These are phyloP conservation scores for Entophlyctis luteolus DNA, from an alignment of 192 early-diverging fungal genomes.

Conservation along the genomic window DNA sequence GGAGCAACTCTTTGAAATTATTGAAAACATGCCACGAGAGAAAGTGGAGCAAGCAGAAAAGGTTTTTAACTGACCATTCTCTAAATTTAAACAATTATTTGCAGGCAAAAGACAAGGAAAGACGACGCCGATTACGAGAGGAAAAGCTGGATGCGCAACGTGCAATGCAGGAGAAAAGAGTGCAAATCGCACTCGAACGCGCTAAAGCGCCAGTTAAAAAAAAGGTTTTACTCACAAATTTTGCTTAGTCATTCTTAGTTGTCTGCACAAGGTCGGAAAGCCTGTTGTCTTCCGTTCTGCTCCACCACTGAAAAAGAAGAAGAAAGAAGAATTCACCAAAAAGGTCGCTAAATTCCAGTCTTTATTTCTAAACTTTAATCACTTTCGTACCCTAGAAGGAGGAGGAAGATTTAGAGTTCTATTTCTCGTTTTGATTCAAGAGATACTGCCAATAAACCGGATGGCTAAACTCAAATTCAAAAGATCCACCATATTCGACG, in stretches of 20 bases:
- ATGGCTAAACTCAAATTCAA: conserved; percentile 65
- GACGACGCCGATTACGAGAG: conserved; percentile 52
- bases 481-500: conserved; percentile 69
- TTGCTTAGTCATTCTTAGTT: not conserved
- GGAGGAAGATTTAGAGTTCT: conserved; percentile 21
- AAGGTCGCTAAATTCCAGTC: conserved; percentile 43
- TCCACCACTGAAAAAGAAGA: conserved; percentile 58
- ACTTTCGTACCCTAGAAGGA: conserved; percentile 6
- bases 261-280: conserved; percentile 44
- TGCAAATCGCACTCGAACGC: conserved; percentile 53
- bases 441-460: conserved; percentile 63
- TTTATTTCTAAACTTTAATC: not conserved
- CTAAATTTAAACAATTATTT: not conserved
- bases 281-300: conserved; percentile 55
- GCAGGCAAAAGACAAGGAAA: conserved; percentile 59
- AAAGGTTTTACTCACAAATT: conserved; percentile 31
- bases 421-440: conserved; percentile 11
- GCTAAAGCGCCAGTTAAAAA: conserved; percentile 62
- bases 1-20: conserved; percentile 57
- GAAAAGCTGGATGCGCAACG: conserved; percentile 56
- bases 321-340: conserved; percentile 53
- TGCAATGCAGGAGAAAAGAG: conserved; percentile 52
- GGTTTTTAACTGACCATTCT: conserved; percentile 27
- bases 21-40: conserved; percentile 58
- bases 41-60: conserved; percentile 62